Evolutionary conservation across 129 eudicot species (phyloP).

Genomic region (Rutidosis leptorrhynchoides): DNA sequence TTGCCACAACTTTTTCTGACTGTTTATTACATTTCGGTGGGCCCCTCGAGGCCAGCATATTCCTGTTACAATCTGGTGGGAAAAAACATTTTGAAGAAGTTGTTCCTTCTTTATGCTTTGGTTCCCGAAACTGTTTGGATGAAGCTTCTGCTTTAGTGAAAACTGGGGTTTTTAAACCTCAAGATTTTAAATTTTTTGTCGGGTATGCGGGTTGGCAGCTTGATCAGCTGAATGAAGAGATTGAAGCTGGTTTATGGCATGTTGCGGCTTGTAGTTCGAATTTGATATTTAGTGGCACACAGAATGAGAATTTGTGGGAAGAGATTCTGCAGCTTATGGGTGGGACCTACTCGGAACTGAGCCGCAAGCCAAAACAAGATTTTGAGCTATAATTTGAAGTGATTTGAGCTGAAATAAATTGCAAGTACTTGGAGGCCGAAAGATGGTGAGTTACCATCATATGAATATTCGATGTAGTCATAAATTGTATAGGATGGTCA

Average conservation of each 20-base stretch:
- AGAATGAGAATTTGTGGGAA: conserved; percentile 74
- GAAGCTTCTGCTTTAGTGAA: conserved; percentile 69
- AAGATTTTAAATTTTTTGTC: conserved; percentile 73
- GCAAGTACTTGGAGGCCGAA: conserved; percentile 21
- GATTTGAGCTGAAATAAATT: conserved; percentile 25
- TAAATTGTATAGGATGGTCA: conserved; percentile 39
- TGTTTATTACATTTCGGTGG: conserved; percentile 92
- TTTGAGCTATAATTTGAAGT: conserved; percentile 30
- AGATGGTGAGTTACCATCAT: conserved; percentile 9
- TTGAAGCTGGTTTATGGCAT: conserved; percentile 72
- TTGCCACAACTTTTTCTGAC: conserved; percentile 82
- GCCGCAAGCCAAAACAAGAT: conserved; percentile 96
- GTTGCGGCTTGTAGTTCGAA: conserved; percentile 83
- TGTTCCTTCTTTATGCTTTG: conserved; percentile 60
- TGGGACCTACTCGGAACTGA: conserved; percentile 89
- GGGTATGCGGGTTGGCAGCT: conserved; percentile 96
- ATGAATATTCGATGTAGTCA: conserved; percentile 24
- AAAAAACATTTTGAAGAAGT: conserved; percentile 63
- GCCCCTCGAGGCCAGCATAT: conserved; percentile 85
- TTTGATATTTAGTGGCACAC: conserved; percentile 48
- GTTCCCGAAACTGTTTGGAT: conserved; percentile 70
- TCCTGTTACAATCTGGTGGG: conserved; percentile 46
- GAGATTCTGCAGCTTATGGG: conserved; percentile 95
- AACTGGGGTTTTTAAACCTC: conserved; percentile 62
- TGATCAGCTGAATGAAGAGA: conserved; percentile 77